These are phyloP conservation scores for Globisporangium paddicum DNA, from an alignment of 352 stramenopile species.

Conservation along the genomic window DNA sequence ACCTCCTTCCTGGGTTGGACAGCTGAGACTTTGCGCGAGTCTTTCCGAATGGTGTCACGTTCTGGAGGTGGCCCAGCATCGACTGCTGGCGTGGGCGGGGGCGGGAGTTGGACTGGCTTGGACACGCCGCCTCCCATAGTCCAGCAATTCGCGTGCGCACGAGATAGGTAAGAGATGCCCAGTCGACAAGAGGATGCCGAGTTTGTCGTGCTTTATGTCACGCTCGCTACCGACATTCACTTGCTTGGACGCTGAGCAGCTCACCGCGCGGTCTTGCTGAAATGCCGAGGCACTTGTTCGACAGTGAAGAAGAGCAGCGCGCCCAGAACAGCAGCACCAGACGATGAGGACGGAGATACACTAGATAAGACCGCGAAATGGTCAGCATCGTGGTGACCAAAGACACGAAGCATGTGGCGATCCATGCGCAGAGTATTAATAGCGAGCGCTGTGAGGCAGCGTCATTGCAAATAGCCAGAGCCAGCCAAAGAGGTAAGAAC, in stretches of 20 bases:
- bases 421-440: not conserved
- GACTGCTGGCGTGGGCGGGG: not conserved
- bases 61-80: not conserved
- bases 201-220: not conserved
- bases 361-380: constrained; percentile 1
- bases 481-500: not conserved
- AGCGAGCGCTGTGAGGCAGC: not conserved
- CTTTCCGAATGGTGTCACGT: not conserved
- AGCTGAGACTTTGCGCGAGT: constrained; percentile 1
- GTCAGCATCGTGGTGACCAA: not conserved
- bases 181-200: not conserved
- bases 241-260: not conserved
- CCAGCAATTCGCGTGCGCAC: not conserved
- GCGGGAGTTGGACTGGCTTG: constrained; percentile 5
- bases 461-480: not conserved
- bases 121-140: constrained; percentile 41
- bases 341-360: not conserved
- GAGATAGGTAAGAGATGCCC: not conserved
- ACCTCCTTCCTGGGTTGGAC: constrained; percentile 23
- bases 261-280: not conserved
- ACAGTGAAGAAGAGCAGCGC: not conserved
- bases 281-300: not conserved
- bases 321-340: not conserved
- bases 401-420: not conserved
- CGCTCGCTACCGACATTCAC: constrained; percentile 3